Evolutionary conservation across 805 yeast species (phyloP), one percentile per base, ranked within the genome.

Genomic region (Hanseniaspora meyeri): DNA sequence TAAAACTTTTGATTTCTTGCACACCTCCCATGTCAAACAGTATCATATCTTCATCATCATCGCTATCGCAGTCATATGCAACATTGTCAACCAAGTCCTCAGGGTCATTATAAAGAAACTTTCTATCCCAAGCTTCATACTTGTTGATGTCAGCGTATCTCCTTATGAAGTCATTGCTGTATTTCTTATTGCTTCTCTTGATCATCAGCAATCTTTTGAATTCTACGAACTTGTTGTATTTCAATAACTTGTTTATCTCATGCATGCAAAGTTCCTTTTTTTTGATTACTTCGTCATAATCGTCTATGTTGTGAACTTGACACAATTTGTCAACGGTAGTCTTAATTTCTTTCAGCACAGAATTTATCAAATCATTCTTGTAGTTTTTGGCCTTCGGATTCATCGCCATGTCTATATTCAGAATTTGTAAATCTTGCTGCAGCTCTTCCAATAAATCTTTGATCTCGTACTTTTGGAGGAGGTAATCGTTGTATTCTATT

Each of bases 191-290:
- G 3, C 4, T 39, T n/a, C 16, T 39, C 29, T 45, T 46, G 14
- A 53, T 46, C 20, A 53, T 16, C 24, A 53, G 38, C 3, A n/a
- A 24, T 46, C 57, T 37, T 40, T 47, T 53, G 27, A 53, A 53
- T 6, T 46, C 17, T 14, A 19, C 19, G 17, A 36, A 46, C 31
- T 46, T 36, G 24, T 53, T 46, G 14, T 53, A 31, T n/a, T 29
- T 31, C 12, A 53, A 14, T 42, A 53, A 31, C 20, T 31, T 14
- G 6, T 39, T 39, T 19, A 53, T 53, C 7, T 38, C 37, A 9
- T 14, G 17, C 12, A 53, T 27, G 38, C 51, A 38, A 10, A 31
- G 31, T 6, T 38, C 36, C 27, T 43, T 45, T 32, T 53, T 53
- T 4, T 4, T 5, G 2, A 20, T 29, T 7, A 53, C 1, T 32